Evolutionary conservation across 1,139 yeast genomes (phyloP), one percentile per base, ranked within the genome.

Genomic region (Geotrichum europaeum): DNA sequence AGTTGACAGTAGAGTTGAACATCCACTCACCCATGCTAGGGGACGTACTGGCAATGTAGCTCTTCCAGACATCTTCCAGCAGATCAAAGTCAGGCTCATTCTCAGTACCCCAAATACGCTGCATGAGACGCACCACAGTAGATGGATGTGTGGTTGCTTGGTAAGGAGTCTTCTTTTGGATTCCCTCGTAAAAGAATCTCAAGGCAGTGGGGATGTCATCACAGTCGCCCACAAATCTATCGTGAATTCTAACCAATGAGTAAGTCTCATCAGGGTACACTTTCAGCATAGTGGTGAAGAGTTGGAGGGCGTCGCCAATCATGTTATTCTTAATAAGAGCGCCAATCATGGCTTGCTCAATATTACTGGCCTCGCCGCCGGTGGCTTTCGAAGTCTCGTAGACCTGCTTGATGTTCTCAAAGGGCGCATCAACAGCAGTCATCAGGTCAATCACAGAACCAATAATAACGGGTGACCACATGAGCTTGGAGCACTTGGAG

Each of bases 141-240:
- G 94, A 87, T 10, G 88, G 91, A 73, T 89, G 95, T 66, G 89
- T 79, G 49, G 81, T 82, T 49, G 88, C 84, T 63, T 77, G 75
- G 72, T 89, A 89, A 22, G 96, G 96, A 78, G 87, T 84, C 63
- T 84, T 84, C 60, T 77, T 76, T 62, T 80, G 78, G 58, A 87
- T 77, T 0, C 91, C 92, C 70, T 86, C 86, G 65, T 84, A 84
- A 70, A 87, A 90, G 69, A 88, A 88, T 57, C 84, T 82, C 69
- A 82, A 83, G 4, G 96, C 89, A 56, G 89, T 84, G 43, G 79
- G 79, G 58, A 86, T 78, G 68, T 90, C 95, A 67, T 84, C 84
- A 72, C 92, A 87, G 65, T 84, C 85, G 56, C 96, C 96, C 69
- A 91, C 86, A 69, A 91, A 90, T 2, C 88, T 81, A 65, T 87